Conservation (phyloP, 2,329 filamentous ascomycete genomes). For the Arthrobotrys entomopaga region DNA sequence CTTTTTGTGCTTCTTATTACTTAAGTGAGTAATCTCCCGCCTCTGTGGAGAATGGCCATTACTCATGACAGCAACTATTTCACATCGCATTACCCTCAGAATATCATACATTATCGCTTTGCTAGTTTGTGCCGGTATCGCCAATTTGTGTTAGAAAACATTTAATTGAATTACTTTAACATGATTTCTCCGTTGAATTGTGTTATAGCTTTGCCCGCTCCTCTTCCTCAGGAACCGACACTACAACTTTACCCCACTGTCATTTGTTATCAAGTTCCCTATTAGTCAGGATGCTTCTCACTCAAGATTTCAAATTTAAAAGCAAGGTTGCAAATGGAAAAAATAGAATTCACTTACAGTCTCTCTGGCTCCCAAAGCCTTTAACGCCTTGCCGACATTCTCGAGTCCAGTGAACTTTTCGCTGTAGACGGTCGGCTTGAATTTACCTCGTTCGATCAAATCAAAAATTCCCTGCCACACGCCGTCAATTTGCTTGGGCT, state of each 20-base stretch:
- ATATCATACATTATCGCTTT: no score
- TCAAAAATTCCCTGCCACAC: constrained; percentile 87
- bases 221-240: constrained; percentile 78
- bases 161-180: no score
- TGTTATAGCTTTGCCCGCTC: constrained; percentile 62
- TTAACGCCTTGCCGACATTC: constrained; percentile 77
- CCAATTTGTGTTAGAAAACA: no score
- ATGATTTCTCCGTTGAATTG: no score
- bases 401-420: constrained; percentile 84
- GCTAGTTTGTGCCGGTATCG: no score
- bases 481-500: constrained; percentile 73
- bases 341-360: constrained; percentile 64
- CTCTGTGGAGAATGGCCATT: no score
- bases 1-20: no score
- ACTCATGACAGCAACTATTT: no score
- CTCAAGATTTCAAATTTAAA: no score
- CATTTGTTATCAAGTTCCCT: background rate
- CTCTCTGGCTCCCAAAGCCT: constrained; percentile 79
- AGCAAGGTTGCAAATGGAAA: background rate
- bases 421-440: constrained; percentile 85
- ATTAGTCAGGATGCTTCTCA: constrained; percentile 1
- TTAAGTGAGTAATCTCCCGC: no score
- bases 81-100: no score
- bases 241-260: constrained; percentile 90
- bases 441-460: constrained; percentile 80